Evolutionary conservation across 2,329 filamentous ascomycete species (phyloP), one percentile per base, ranked within the genome.

Genomic region (Fusarium decemcellulare): DNA sequence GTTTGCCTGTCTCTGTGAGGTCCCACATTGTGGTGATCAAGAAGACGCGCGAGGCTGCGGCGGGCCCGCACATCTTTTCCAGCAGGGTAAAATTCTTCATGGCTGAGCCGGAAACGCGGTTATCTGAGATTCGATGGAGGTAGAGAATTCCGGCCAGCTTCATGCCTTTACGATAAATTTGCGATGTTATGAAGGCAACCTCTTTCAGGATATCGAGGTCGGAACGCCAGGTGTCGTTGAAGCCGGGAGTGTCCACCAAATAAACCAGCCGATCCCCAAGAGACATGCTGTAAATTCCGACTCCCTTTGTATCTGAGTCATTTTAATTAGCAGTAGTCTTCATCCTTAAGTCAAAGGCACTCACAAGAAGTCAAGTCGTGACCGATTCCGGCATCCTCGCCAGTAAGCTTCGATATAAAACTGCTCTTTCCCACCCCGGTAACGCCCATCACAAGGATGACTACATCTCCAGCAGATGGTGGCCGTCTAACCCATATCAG

Each of bases 51-150:
- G 14, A 43, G 7, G 59, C 51, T 16, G 43, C 59, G 6, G 51
- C 11, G 11, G 44, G 27, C 8, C 59, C 59, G 16, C 59, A 61
- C 10, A 61, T 56, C 11, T 56, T 61, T 14, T 61, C 27, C 5
- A 61, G 6, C 5, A 61, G 16, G 9, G 34, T 43, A 32, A 61
- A 56, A 29, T 34, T 44, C 36, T 27, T 16, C 37, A 56, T 42
- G 2, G 44, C 44, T 10, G 59, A 29, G 5, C 51, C 59, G 3
- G 59, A 44, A n/a, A 55, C 44, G 34, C 59, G 50, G 36, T 61
- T 61, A n/a, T 61, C 59, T 8, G 59, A 42, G 11, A 61, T 61
- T 1, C 59, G 51, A 51, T 61, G 59, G 6, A 56, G 37, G 34
- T 61, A 61, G 0, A 61, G 5, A 10, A 61, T 51, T 11, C 59